Evolutionary conservation across 768 basidiomycete genomes (phyloP), one percentile per base, ranked within the genome.

Genomic region (Leccinum imitatum): DNA sequence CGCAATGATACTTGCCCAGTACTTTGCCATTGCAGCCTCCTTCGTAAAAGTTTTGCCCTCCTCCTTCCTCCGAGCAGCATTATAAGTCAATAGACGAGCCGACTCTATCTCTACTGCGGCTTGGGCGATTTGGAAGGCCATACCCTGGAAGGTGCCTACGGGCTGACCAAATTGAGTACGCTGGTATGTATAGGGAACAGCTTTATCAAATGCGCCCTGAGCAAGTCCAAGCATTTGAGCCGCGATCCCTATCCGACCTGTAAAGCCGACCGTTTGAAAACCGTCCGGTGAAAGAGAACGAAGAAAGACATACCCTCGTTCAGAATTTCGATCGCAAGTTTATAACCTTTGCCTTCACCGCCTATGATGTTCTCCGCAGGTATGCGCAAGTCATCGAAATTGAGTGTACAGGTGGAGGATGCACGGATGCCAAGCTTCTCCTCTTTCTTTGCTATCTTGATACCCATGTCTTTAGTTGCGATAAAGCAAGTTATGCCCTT

Each of bases 401-500:
- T 91, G 60, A 98, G 83, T 1, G 91, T 85, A 71, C 96, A 99
- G 1, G 97, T 99, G 33, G 94, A 97, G 6, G 93, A 95, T 0
- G 97, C 95, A 59, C 92, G 84, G 71, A 99, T 98, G 53, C 97
- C 97, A 50, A 98, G 85, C 76, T 99, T 99, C 76, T 97, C 88
- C 74, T 99, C 97, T 79, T 98, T 98, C 83, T 99, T 99, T 17
- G 95, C 95, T 60, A 98, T 93, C 73, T 98, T 80, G 61, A 99
- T 82, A 11, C 96, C 97, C 93, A 95, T 95, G 60, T 96, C 94
- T 75, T 93, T 96, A 50, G 93, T 94, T 27, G 93, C 91, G 51
- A 96, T 78, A 76, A 99, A 99, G 75, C 96, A 98, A 5, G 97
- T 96, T 73, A 99, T 99, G 21, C 97, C 97, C 75, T 98, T 99